Base-by-base conservation (phyloP, 192 early-diverging fungal genomes). In the Martensiomyces pterosporus region DNA sequence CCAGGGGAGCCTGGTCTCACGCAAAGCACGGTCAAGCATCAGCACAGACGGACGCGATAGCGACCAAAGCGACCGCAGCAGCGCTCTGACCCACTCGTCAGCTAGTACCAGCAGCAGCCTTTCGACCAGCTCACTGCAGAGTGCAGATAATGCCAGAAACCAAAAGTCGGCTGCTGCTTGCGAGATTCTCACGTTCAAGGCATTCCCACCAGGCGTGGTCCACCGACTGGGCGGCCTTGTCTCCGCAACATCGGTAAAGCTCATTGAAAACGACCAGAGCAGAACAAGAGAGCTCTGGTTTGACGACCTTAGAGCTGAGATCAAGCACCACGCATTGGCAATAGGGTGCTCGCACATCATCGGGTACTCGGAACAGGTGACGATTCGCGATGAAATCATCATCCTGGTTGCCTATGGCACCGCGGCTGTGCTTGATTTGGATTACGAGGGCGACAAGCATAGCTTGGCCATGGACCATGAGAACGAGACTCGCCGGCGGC, bases 231-330 rank as follows among this genome's bases (percentile, higher is more conserved):
- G 82, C 19, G 85, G 85, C 9, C 43, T 85, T 8, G 82, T 86
- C 6, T 71, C 72, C 15, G 79, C 85, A 9, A 74, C 71, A 5
- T 76, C 76, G n/a, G 77, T 86, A 36, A 86, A 86, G 55, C 60
- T 86, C 9, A 79, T 81, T 22, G 46, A 49, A 14, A 50, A 50
- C 18, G 56, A 58, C 47, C 48, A 49, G 41, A 50, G 48, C 47
- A 39, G 56, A 4, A 52, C 75, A 13, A 60, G 85, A 9, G 81
- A 85, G 43, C 29, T 61, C 3, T 86, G 85, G 85, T 86, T 83
- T 79, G 51, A 70, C 9, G 89, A 91, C 61, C 60, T 91, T 12
- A 65, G 89, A 25, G 87, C 87, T 23, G 89, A 91, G 57, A 83
- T 91, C 63, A 85, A 86, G 45, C 66, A 70, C 26, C 89, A 91